These are phyloP conservation scores for Penicillium sp. DNA, from an alignment of 2,329 filamentous ascomycete species.

Conservation along the genomic window DNA sequence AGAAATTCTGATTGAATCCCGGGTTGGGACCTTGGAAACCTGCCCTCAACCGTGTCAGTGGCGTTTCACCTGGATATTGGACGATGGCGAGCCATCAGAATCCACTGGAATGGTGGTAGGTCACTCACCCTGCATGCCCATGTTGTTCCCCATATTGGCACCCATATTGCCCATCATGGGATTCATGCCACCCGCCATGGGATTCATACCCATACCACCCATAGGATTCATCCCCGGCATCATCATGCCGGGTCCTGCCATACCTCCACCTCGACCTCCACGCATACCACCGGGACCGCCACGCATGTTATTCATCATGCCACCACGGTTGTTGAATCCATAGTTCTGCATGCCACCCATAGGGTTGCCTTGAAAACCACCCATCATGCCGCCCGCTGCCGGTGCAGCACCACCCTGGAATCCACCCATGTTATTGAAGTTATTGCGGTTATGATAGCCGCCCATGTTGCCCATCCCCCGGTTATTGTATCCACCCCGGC, in stretches of 20 bases:
- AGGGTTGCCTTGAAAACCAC: conserved; percentile 37
- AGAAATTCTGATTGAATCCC: conserved; percentile 34
- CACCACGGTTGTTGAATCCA: conserved; percentile 48
- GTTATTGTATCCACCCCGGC: conserved; percentile 46
- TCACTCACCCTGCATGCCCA: conserved; percentile 45
- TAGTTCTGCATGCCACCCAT: conserved; percentile 50
- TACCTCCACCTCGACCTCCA: conserved; percentile 51
- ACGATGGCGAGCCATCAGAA: not conserved
- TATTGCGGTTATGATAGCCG: conserved; percentile 12
- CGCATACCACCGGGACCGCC: conserved; percentile 54
- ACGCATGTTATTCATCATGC: conserved; percentile 50
- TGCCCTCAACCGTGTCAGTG: conserved; percentile 16
- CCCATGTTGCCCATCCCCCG: conserved; percentile 19
- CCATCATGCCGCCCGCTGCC: conserved; percentile 43
- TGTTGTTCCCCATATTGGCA: conserved; percentile 20
- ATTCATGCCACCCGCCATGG: conserved; percentile 52
- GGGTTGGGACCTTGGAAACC: conserved; percentile 62
- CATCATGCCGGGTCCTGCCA: conserved; percentile 53
- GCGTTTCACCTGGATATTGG: too few species aligned
- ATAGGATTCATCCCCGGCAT: conserved; percentile 50
- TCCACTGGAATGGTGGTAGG: conserved; percentile 1
- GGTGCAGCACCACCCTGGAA: conserved; percentile 43
- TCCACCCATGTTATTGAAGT: conserved; percentile 45
- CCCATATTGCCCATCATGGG: conserved; percentile 50
- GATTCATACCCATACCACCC: conserved; percentile 50